Evolutionary conservation across 192 early-diverging fungal species (phyloP), one percentile per base, ranked within the genome.

Genomic region (Backusella morwellensis): DNA sequence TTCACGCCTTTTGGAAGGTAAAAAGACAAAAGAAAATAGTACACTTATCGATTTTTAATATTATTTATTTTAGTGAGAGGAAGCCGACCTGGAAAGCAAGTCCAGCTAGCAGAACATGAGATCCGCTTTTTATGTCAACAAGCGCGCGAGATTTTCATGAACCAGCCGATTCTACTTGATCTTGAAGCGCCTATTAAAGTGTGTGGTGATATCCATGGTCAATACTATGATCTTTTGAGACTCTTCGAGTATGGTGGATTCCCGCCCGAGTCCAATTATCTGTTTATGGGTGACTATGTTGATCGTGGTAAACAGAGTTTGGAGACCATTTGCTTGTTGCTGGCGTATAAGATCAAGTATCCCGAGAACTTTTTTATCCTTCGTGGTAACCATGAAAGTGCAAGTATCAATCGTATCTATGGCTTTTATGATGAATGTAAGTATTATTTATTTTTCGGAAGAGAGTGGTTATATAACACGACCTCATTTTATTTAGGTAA

Each of bases 341-440:
- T 99, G 56, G 96, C 97, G 34, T 99, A 99, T 91, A 99, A 99
- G 83, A 99, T 99, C 91, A 99, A 99, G 88, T 99, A 95, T 84
- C 97, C 97, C 3, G 97, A 97, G 75, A 99, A 99, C 91, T 99
- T 99, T 83, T 99, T 99, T 88, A 95, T 99, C 78, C 88, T 99
- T 75, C 92, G 97, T 80, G 97, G 97, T 68, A 99, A 99, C 86
- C 97, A 99, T 85, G 97, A 99, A 85, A 95, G 95, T 79, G 97
- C 97, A 7, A 95, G 94, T 80, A 82, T 82, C 36, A 82, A 82
- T 41, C 72, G 81, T 75, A 97, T 99, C 78, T 99, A 99, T 83
- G 97, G 97, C 36, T 99, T 99, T 86, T 99, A 98, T 83, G 94
- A 99, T 82, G 97, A 99, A 83, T 97, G 97, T 96, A 85, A 14